Evolutionary conservation across 192 early-diverging fungal genomes (phyloP), one percentile per base, ranked within the genome.

Genomic region (Coemansia reversa): DNA sequence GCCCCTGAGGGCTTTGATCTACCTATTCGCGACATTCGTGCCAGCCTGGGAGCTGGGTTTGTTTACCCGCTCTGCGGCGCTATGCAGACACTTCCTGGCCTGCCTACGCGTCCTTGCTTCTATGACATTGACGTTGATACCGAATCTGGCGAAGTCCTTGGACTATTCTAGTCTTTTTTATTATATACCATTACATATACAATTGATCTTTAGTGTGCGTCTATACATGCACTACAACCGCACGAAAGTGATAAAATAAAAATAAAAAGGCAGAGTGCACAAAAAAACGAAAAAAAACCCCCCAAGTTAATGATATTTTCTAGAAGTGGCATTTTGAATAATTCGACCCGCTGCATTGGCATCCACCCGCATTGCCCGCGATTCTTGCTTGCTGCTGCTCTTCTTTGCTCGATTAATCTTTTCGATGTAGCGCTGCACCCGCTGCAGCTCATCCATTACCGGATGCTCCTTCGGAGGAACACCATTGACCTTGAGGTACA

Each of bases 1-100:
- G 95, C 91, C 0, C 97, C 97, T 7, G 91, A 90, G 32, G 91
- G 91, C 11, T 99, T 99, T 67, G 88, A 85, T 39, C 86, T 98
- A 47, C 95, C 95, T 11, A 87, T 99, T 54, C 91, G 97, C 45
- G 97, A 99, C 64, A 91, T 99, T 62, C 88, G 95, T 28, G 93
- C 94, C 14, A 92, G 90, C 6, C 93, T 95, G 20, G 97, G 97
- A 29, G 97, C 97, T 24, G 97, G 97, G 22, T 99, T 99, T 84
- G 71, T 99, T 25, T 99, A 97, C 74, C 97, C 97, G 47, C 83
- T 99, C 45, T 86, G 93, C 23, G 97, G 97, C 39, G 87, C 90
- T 49, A 98, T 99, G 95, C 91, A 92, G 69, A 99, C 97, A 23
- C 96, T 99, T 89, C 97, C 97, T 11, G 97, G 97, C 29, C 84